These are phyloP conservation scores for Sugiyamaella qingdaonensis DNA, from an alignment of 805 yeast species.

Conservation along the genomic window DNA sequence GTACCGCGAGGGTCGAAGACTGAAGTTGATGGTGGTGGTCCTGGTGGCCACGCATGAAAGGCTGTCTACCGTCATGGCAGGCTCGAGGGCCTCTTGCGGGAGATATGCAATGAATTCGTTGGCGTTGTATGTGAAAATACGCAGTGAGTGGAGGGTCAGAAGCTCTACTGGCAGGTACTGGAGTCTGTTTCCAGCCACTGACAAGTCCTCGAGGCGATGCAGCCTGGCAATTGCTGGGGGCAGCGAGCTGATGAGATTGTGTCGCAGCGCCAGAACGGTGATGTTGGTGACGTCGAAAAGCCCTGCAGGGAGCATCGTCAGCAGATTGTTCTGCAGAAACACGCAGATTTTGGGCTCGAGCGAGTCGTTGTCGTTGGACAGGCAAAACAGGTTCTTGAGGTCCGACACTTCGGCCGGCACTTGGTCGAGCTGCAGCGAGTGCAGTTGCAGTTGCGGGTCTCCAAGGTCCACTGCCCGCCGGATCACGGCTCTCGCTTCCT, in stretches of 20 bases:
- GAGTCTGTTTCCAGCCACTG: constrained; percentile 34
- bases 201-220: constrained; percentile 30
- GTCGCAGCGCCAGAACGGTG: constrained; percentile 34
- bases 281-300: constrained; percentile 33
- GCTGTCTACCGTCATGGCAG: background rate
- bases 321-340: constrained; percentile 29
- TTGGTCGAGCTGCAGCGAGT: constrained; percentile 22
- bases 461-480: constrained; percentile 19
- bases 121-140: constrained; percentile 33
- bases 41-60: background rate
- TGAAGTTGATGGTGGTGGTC: background rate
- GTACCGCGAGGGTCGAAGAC: background rate
- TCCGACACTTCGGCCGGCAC: constrained; percentile 36
- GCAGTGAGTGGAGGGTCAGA: constrained; percentile 26
- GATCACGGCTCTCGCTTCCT: constrained; percentile 10
- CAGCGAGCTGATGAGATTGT: constrained; percentile 29
- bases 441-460: constrained; percentile 18
- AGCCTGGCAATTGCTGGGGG: constrained; percentile 34
- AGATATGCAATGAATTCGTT: constrained; percentile 29
- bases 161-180: constrained; percentile 35
- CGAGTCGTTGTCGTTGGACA: constrained; percentile 17
- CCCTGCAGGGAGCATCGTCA: constrained; percentile 26
- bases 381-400: constrained; percentile 27
- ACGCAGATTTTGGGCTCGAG: constrained; percentile 28
- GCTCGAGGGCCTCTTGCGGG: background rate